Evolutionary conservation across 495 filamentous ascomycete genomes (phyloP).

Genomic region (Neurospora sublineolata): DNA sequence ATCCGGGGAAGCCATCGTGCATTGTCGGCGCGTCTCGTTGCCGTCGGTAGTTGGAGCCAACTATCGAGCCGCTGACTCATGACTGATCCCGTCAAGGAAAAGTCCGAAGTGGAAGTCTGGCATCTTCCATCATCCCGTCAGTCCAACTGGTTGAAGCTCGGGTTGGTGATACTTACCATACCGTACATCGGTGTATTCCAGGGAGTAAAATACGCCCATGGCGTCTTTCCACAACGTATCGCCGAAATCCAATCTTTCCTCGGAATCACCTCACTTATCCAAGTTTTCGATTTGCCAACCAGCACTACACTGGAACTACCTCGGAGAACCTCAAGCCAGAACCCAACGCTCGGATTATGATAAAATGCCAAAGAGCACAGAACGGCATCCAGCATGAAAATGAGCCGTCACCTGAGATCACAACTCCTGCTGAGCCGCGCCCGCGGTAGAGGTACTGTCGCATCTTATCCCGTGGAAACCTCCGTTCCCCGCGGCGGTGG

Average conservation of each 20-base stretch:
- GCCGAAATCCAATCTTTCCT: neutral
- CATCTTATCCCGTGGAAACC: neutral
- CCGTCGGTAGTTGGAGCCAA: neutral
- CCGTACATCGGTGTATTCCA: neutral
- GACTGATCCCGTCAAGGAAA: neutral
- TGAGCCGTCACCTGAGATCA: neutral
- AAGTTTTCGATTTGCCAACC: neutral
- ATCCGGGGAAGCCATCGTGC: neutral
- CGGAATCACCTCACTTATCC: neutral
- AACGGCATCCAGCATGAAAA: neutral
- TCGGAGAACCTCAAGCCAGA: neutral
- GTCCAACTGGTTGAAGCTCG: neutral
- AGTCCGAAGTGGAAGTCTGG: neutral
- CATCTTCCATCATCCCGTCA: neutral
- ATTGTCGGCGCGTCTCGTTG: neutral
- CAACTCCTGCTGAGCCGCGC: neutral
- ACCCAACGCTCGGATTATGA: neutral
- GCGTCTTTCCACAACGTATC: neutral
- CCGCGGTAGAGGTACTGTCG: neutral
- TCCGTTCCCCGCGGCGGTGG: neutral
- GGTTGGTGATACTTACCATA: neutral
- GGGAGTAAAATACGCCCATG: neutral
- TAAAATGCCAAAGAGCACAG: neutral
- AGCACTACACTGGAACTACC: neutral
- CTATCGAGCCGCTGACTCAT: neutral